Base-by-base conservation (phyloP, 164 flowering plant species). In the Vitis labrusca region DNA sequence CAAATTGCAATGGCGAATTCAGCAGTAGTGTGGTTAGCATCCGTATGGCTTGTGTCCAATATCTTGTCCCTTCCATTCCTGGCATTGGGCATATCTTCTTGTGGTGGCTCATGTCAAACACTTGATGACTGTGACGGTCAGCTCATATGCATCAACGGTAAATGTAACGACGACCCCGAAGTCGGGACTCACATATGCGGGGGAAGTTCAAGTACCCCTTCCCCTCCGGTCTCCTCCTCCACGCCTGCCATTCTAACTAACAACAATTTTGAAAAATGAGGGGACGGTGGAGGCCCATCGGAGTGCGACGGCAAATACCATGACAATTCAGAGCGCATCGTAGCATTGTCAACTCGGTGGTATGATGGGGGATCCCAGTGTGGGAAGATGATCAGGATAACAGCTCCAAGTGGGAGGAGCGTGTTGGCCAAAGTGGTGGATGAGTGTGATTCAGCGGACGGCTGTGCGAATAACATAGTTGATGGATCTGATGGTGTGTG, bases 321-420 rank as follows among this genome's bases (percentile, higher is more conserved):
- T 29, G 5, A 6, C 0, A 71, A 75, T 15, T 6, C 68, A 5
- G 74, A 76, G 64, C 59, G 2, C 0, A 30, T 83, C 0, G 86
- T 83, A 54, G 86, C 86, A 5, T 53, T 83, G 1, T 80, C 86
- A 5, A 83, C 84, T 0, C 79, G 86, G 49, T 83, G 84, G 86
- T 83, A 32, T 14, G 10, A 15, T 9, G 59, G 51, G 0, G 66
- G 76, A 9, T 60, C 77, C 2, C 57, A 76, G 50, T 80, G 86
- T 23, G 69, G 72, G 68, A 61, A 70, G 72, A 70, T 48, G 77
- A 75, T 83, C 5, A 23, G 53, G 14, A 77, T 83, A 5, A 66
- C 48, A 8, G 81, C 80, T 0, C 44, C n/a, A 0, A 80, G 74
- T 14, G 82, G 81, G 58, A 69, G 47, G 62, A 74, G 68, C n/a